Conservation (phyloP, 192 early-diverging fungal genomes). For the Dimargaris xerosporica region DNA sequence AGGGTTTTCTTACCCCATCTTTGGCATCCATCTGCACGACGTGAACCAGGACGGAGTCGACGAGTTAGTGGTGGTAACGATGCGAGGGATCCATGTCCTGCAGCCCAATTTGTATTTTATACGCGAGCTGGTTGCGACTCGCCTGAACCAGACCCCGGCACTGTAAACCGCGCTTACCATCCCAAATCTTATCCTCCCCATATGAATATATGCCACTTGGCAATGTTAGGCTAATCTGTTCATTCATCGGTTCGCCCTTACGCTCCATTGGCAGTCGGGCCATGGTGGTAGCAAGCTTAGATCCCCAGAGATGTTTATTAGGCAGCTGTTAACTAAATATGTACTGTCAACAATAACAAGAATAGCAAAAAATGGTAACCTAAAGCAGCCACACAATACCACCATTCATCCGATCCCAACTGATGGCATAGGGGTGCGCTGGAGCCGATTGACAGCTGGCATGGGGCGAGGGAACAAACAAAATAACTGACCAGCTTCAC, state of each 20-base stretch:
- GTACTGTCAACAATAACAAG: no score
- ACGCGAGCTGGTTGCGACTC: constrained; percentile 18
- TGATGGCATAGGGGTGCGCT: background rate
- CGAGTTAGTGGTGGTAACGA: constrained; percentile 31
- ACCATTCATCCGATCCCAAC: background rate
- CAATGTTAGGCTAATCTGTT: no score
- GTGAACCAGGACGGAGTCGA: constrained; percentile 30
- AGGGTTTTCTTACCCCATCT: constrained; percentile 25
- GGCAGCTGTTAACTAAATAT: background rate
- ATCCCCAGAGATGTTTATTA: background rate
- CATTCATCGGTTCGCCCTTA: no score
- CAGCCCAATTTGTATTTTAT: constrained; percentile 26
- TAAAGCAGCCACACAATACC: background rate
- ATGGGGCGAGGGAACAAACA: background rate
- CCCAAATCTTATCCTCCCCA: background rate
- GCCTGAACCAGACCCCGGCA: background rate
- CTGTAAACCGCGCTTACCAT: background rate
- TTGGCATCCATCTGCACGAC: constrained; percentile 25
- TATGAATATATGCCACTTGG: no score
- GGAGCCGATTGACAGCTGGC: background rate
- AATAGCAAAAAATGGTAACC: no score
- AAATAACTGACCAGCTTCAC: background rate
- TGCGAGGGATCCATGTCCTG: constrained; percentile 28
- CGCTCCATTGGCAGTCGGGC: background rate
- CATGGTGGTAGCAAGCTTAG: background rate